A percentile compares a stretch with the other conserved stretches of the same genome.
These are phyloP conservation scores for Xylaria nigripes DNA, from an alignment of 495 filamentous ascomycete genomes.

Conservation along the genomic window DNA sequence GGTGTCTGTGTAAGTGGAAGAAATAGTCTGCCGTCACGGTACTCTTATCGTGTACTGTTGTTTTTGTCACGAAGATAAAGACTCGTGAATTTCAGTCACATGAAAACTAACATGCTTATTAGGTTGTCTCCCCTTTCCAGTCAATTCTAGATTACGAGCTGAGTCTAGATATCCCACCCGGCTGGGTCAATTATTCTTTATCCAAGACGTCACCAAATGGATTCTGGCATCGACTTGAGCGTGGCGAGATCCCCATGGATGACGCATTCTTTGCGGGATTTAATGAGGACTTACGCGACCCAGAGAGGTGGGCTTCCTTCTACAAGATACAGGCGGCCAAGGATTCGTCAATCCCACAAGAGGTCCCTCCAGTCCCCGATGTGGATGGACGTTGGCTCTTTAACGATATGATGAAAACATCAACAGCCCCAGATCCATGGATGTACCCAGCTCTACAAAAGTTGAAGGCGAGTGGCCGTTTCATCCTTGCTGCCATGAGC, in stretches of 20 bases:
- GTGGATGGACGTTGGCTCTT: conserved; percentile 79
- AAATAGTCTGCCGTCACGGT: not conserved
- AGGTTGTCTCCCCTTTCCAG: conserved; percentile 90
- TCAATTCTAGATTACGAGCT: conserved; percentile 85
- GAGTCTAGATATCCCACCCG: conserved; percentile 62
- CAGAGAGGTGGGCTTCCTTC: conserved; percentile 54
- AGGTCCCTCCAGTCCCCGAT: conserved; percentile 55
- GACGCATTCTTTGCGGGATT: conserved; percentile 69
- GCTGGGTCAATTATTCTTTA: conserved; percentile 89
- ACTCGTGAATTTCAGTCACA: not conserved
- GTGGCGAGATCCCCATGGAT: conserved; percentile 64
- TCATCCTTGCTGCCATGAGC: conserved; percentile 71
- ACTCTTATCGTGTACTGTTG: not conserved
- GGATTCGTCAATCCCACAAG: conserved; percentile 25
- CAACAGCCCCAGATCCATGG: conserved; percentile 65
- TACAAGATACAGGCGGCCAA: conserved; percentile 29
- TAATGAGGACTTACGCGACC: conserved; percentile 59
- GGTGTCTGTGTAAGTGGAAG: conserved; percentile 77
- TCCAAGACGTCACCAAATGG: conserved; percentile 68
- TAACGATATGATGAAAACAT: conserved; percentile 82
- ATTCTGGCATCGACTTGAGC: conserved; percentile 78
- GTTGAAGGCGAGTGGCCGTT: conserved; percentile 53
- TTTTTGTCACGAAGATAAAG: not conserved
- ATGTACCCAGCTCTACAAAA: conserved; percentile 79
- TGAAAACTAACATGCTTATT: conserved; percentile 13